A percentile compares a stretch with the other conserved stretches of the same genome.
phyloP scores from a whole-genome alignment of 2,329 filamentous ascomycete genomes.

The Phyllosticta capitalensis region DNA sequence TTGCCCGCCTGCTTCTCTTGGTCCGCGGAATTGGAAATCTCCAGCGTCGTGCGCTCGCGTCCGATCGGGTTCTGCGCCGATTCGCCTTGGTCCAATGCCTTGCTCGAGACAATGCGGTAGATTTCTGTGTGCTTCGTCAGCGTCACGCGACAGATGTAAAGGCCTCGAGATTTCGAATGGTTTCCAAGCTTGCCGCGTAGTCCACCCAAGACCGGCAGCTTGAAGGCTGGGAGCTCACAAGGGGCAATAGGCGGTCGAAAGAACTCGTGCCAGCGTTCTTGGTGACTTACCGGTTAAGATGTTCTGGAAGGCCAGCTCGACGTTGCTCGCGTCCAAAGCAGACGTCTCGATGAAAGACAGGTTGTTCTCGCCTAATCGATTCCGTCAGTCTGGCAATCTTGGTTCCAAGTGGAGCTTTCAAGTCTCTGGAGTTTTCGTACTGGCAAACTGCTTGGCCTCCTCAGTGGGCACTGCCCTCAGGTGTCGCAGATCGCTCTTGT shows the following conservation, averaged over 20 bases:
- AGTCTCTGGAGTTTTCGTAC: slow-evolving; percentile 42
- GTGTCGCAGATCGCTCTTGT: slow-evolving; percentile 99
- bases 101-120: slow-evolving; percentile 97
- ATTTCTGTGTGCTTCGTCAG: slow-evolving; percentile 60
- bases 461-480: slow-evolving; percentile 93
- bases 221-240: too few species aligned
- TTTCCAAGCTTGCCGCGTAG: too few species aligned
- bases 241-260: too few species aligned
- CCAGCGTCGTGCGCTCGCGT: slow-evolving; percentile 63
- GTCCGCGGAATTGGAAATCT: slow-evolving; percentile 77
- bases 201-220: too few species aligned
- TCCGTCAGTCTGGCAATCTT: not conserved
- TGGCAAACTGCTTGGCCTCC: slow-evolving; percentile 95
- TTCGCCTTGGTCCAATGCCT: slow-evolving; percentile 87
- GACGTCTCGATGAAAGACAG: slow-evolving; percentile 99
- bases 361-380: slow-evolving; percentile 77
- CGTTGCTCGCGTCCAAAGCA: slow-evolving; percentile 95
- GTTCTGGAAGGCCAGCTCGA: slow-evolving; percentile 98
- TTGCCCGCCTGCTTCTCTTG: slow-evolving; percentile 69
- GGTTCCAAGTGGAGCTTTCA: not conserved
- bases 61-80: slow-evolving; percentile 69
- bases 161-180: not conserved
- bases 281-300: slow-evolving; percentile 76
- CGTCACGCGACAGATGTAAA: not conserved
- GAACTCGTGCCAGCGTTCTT: too few species aligned